Conservation (phyloP, 176 grass and related monocot genomes). For the Microstegium vimineum region DNA sequence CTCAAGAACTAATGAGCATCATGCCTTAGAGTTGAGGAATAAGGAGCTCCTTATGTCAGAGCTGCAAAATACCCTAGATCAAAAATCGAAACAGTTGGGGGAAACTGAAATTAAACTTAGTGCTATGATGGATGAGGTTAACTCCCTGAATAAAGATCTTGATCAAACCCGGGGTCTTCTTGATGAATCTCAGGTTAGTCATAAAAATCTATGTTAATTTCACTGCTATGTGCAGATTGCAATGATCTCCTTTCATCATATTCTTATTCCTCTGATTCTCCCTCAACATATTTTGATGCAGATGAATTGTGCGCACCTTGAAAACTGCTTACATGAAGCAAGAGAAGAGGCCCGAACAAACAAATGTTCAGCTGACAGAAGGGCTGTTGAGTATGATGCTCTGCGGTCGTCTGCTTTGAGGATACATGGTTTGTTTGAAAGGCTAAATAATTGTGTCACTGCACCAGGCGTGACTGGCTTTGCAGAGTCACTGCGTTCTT, state of each 20-base stretch:
- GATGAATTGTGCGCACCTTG: slow-evolving; percentile 96
- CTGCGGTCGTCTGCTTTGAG: slow-evolving; percentile 70
- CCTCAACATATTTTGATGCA: slow-evolving; percentile 28
- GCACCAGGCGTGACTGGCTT: slow-evolving; percentile 46
- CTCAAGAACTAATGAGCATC: slow-evolving; percentile 36
- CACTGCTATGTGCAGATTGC: slow-evolving; percentile 12
- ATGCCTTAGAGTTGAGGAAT: slow-evolving; percentile 44
- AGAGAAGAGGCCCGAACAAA: slow-evolving; percentile 89
- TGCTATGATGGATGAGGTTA: slow-evolving; percentile 49
- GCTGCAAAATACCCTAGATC: slow-evolving; percentile 54
- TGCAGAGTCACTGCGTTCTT: slow-evolving; percentile 75
- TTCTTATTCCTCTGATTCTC: slow-evolving; percentile 6
- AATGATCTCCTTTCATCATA: slow-evolving; percentile 11
- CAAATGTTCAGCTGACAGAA: slow-evolving; percentile 97
- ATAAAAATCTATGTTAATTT: slow-evolving; percentile 15
- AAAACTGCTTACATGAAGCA: slow-evolving; percentile 90
- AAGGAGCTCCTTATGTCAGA: slow-evolving; percentile 49
- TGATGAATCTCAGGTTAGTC: slow-evolving; percentile 91
- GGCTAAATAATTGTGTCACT: slow-evolving; percentile 67
- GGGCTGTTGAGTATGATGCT: slow-evolving; percentile 82
- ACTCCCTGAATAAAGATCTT: slow-evolving; percentile 67
- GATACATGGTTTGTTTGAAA: slow-evolving; percentile 86
- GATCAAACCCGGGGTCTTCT: slow-evolving; percentile 64
- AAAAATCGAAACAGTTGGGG: slow-evolving; percentile 67
- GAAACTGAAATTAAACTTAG: slow-evolving; percentile 71